A percentile compares a stretch with the other conserved stretches of the same genome.
phyloP scores from a whole-genome alignment of 2,329 filamentous ascomycete genomes.

The Gyromitra esculenta region DNA sequence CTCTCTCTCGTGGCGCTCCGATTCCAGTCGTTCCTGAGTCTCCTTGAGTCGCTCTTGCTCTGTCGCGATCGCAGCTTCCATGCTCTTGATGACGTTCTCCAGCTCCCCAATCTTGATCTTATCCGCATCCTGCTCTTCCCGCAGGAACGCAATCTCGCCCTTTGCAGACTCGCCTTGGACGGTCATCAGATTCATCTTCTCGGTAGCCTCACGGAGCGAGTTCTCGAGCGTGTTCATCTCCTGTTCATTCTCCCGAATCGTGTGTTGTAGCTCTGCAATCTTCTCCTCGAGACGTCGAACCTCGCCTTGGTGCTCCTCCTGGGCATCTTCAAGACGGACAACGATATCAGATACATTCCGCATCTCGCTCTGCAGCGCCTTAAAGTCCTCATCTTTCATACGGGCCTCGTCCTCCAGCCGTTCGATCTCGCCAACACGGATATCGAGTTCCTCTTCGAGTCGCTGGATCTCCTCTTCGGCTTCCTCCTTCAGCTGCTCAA shows the following conservation, averaged over 20 bases:
- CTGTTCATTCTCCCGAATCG: conserved; percentile 82
- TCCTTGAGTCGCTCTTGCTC: conserved; percentile 74
- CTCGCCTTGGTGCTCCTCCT: conserved; percentile 62
- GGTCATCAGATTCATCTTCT: conserved; percentile 85
- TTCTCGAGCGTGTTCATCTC: conserved; percentile 88
- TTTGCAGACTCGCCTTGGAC: conserved; percentile 94
- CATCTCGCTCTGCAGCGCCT: conserved; percentile 92
- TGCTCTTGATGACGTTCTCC: conserved; percentile 80
- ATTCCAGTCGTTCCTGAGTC: conserved; percentile 70
- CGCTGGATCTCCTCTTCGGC: conserved; percentile 74
- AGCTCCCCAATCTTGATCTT: conserved; percentile 98
- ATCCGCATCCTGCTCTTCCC: conserved; percentile 95
- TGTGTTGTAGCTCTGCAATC: conserved; percentile 83
- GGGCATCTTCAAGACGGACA: conserved; percentile 87
- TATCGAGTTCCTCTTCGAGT: conserved; percentile 72
- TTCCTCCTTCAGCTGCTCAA: conserved; percentile 70
- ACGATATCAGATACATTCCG: conserved; percentile 87
- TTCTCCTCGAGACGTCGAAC: conserved; percentile 53
- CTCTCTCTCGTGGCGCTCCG: conserved; percentile 86
- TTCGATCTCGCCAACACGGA: conserved; percentile 63
- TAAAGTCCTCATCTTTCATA: conserved; percentile 79
- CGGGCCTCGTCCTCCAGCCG: conserved; percentile 70
- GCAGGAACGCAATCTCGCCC: conserved; percentile 90
- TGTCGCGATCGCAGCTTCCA: conserved; percentile 81
- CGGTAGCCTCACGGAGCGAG: conserved; percentile 82